These are phyloP conservation scores for Gynandropsis gynandra DNA, from an alignment of 345 rosid species.

Conservation along the genomic window DNA sequence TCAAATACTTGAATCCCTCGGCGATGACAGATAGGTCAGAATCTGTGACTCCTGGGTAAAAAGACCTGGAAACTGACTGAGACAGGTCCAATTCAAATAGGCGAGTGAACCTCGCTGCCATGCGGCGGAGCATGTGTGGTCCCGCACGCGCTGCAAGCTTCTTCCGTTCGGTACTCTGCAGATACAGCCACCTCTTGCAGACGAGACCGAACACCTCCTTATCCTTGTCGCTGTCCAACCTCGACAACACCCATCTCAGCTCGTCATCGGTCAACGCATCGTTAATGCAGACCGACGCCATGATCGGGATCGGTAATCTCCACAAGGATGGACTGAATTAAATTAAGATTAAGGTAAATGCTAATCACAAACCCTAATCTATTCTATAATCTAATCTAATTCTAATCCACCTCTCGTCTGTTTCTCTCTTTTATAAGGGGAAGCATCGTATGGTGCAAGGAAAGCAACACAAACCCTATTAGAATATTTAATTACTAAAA, in stretches of 20 bases:
- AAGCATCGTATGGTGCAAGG: constrained; percentile 28
- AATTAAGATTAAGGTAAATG: not conserved
- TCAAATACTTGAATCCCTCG: constrained; percentile 41
- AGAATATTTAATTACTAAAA: constrained; percentile 15
- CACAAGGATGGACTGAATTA: not conserved
- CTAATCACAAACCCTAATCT: constrained; percentile 12
- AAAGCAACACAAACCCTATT: constrained; percentile 20
- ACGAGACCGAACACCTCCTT: constrained; percentile 86
- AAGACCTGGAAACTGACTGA: constrained; percentile 86
- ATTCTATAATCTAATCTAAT: not conserved
- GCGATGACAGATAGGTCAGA: constrained; percentile 72
- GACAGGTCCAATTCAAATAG: constrained; percentile 76
- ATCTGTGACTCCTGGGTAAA: constrained; percentile 84
- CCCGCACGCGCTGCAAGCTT: constrained; percentile 90
- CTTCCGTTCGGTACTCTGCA: constrained; percentile 88
- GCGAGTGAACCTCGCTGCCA: constrained; percentile 72
- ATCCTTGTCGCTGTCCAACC: constrained; percentile 62
- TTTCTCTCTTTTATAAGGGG: constrained; percentile 13
- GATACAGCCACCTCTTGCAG: constrained; percentile 76
- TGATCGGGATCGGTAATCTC: constrained; percentile 17
- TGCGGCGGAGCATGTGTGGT: constrained; percentile 72
- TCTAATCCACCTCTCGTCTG: constrained; percentile 5
- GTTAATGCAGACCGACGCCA: constrained; percentile 55
- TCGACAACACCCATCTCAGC: constrained; percentile 55
- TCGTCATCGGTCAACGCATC: constrained; percentile 73